Conservation (phyloP, 2,329 filamentous ascomycete species). For the Fusarium sterilihyphosum region DNA sequence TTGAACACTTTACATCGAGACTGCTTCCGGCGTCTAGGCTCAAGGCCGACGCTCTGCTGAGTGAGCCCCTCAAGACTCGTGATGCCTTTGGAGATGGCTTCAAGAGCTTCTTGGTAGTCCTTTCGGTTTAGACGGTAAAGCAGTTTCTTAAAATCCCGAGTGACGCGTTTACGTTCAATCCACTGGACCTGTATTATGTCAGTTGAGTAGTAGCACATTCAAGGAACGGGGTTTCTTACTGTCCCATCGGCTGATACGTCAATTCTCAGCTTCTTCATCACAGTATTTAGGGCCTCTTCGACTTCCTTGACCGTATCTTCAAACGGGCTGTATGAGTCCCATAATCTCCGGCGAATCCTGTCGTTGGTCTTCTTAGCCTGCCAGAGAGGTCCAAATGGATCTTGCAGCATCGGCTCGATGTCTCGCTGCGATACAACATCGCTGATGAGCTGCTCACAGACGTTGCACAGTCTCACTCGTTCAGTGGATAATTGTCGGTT, state of each 20-base stretch:
- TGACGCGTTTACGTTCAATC: neutral
- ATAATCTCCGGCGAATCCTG: slow-evolving; percentile 39
- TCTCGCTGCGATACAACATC: slow-evolving; percentile 35
- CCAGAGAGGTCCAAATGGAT: slow-evolving; percentile 46
- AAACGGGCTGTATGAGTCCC: slow-evolving; percentile 37
- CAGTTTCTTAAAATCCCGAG: slow-evolving; percentile 7
- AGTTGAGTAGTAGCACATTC: accelerated
- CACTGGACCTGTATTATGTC: neutral
- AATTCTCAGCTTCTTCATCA: slow-evolving; percentile 14
- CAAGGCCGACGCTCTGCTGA: neutral
- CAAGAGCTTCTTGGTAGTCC: slow-evolving; percentile 6
- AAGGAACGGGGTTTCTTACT: neutral
- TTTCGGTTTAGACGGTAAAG: slow-evolving; percentile 7
- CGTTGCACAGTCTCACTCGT: slow-evolving; percentile 41
- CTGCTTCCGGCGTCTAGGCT: slow-evolving; percentile 4
- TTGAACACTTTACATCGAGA: slow-evolving; percentile 16
- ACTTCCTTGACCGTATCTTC: slow-evolving; percentile 39
- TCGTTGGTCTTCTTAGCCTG: slow-evolving; percentile 15
- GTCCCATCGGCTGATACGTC: slow-evolving; percentile 1
- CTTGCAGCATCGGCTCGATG: slow-evolving; percentile 44
- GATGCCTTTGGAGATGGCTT: neutral
- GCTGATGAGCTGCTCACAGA: slow-evolving; percentile 44
- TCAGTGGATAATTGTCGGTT: slow-evolving; percentile 40
- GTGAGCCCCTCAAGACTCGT: neutral
- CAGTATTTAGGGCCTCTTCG: slow-evolving; percentile 26